Conservation (phyloP, 345 rosid genomes). For the Brassica napus region DNA sequence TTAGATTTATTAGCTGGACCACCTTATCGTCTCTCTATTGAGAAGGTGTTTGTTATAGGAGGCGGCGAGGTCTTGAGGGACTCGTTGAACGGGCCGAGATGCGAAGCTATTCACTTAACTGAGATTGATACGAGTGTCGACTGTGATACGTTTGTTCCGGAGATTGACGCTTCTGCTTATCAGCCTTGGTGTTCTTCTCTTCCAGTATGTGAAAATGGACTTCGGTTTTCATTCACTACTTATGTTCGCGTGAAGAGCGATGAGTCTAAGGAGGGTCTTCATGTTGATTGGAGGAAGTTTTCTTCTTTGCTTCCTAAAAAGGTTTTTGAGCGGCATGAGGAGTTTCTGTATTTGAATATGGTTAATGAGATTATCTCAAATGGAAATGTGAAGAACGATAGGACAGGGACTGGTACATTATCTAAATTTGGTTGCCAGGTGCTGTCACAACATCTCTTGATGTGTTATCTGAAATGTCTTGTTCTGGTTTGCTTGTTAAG, state of each 20-base stretch:
- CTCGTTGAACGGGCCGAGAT: constrained; percentile 64
- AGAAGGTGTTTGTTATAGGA: constrained; percentile 88
- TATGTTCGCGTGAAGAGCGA: constrained; percentile 71
- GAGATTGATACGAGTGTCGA: constrained; percentile 74
- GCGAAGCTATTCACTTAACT: constrained; percentile 87
- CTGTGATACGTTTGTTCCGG: constrained; percentile 85
- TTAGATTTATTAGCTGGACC: constrained; percentile 70
- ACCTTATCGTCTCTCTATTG: constrained; percentile 84
- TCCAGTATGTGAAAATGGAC: constrained; percentile 66
- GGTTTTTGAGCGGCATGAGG: constrained; percentile 82
- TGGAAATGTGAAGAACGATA: constrained; percentile 73
- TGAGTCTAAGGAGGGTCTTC: constrained; percentile 38
- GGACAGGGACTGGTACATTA: constrained; percentile 88
- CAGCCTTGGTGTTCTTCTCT: constrained; percentile 89
- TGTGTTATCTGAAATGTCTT: constrained; percentile 6
- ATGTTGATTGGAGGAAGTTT: constrained; percentile 63
- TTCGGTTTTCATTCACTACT: constrained; percentile 60
- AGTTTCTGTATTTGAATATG: constrained; percentile 67
- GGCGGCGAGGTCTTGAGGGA: constrained; percentile 88
- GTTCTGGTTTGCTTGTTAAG: constrained; percentile 11
- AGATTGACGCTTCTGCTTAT: constrained; percentile 62
- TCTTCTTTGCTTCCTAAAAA: constrained; percentile 65
- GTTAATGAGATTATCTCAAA: constrained; percentile 68
- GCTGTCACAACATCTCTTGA: constrained; percentile 10
- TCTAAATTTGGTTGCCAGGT: constrained; percentile 98